These are phyloP conservation scores for Misopates orontium DNA, from an alignment of 257 asterid genomes.

Conservation along the genomic window DNA sequence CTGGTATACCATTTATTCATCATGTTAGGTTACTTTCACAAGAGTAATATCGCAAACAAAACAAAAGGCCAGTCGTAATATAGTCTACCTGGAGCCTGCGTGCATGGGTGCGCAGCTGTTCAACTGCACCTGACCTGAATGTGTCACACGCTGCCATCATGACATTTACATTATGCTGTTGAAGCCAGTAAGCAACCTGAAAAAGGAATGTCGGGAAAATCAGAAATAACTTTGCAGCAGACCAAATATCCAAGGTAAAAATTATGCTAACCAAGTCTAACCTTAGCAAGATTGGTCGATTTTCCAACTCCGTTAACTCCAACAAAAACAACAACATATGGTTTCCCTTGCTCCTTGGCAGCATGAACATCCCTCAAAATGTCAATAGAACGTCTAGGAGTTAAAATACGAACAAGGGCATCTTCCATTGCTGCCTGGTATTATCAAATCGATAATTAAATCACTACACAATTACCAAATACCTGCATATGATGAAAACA, in stretches of 20 bases:
- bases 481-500: neutral
- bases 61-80: neutral
- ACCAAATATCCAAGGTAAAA: neutral
- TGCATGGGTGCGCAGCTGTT: constrained; percentile 97
- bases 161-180: constrained; percentile 73
- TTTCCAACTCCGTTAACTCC: constrained; percentile 99
- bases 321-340: constrained; percentile 95
- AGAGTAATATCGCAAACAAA: constrained; percentile 4
- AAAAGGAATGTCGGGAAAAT: constrained; percentile 8
- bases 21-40: constrained; percentile 22
- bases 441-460: constrained; percentile 26
- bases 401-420: constrained; percentile 94
- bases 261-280: constrained; percentile 22
- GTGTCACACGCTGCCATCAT: constrained; percentile 99
- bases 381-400: constrained; percentile 95
- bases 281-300: constrained; percentile 98
- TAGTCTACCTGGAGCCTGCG: constrained; percentile 82
- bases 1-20: constrained; percentile 32
- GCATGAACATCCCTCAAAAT: constrained; percentile 94
- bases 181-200: constrained; percentile 98
- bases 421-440: constrained; percentile 95
- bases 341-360: constrained; percentile 90
- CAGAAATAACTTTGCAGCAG: constrained; percentile 6
- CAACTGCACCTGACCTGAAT: constrained; percentile 99
- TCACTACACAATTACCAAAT: constrained; percentile 13